Base-by-base conservation (phyloP, 2,329 filamentous ascomycete genomes). In the Botrytis galanthina region DNA sequence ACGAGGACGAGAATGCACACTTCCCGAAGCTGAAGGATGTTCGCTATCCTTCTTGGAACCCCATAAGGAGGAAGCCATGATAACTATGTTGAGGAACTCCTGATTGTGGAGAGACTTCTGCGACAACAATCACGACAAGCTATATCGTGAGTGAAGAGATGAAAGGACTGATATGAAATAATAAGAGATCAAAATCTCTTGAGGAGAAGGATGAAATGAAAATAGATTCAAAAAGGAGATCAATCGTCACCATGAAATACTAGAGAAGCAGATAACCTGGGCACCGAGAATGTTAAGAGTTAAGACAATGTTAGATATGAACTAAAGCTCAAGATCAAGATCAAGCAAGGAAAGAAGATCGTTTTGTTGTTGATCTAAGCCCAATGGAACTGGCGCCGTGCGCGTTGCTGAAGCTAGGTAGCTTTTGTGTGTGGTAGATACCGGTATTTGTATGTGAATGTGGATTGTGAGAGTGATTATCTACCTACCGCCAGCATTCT, bases 61-160 rank as follows among this genome's bases (percentile, higher is more conserved):
- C 87, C 88, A 90, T 74, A 90, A 83, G 73, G 85, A 83, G 73
- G 85, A 86, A 62, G 84, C 82, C 86, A 87, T 87, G 10, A 70
- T 83, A 72, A 61, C 46, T 48, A 12, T 29, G 46, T 48, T 29
- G 60, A 44, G 75, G 39, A 26, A 35, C 57, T 35, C 60, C 32
- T 26, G 20, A n/a, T 32, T 62, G 44, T 60, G 26, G 39, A 67
- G n/a, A 22, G 26, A 60, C 62, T 69, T 68, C 26, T 59, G 63
- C 39, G 62, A 51, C 51, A 72, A 32, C 22, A 42, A 57, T 16
- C 51, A 39, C 39, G 44, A 69, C 29, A 54, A 57, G 46, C 37
- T 67, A 29, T 46, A 46, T 68, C 54, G 68, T 35, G 54, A 22
- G 46, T 59, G 16, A 37, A 68, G 37, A 29, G 26, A 42, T 35